These are phyloP conservation scores for Wickerhamiella australiensis DNA, from an alignment of 805 yeast genomes.

Conservation along the genomic window DNA sequence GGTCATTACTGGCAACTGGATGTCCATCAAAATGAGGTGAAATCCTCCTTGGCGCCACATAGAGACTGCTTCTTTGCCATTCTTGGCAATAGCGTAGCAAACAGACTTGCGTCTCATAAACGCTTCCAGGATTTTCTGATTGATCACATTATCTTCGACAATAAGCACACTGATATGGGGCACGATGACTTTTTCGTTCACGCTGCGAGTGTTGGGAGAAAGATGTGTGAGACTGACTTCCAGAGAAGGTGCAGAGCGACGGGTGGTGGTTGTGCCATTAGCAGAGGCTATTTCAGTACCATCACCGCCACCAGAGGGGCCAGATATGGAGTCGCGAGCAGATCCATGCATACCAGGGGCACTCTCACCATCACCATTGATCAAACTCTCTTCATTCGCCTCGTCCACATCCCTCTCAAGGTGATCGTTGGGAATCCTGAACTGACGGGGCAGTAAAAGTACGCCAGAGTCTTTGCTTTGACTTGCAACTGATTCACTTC, in stretches of 20 bases:
- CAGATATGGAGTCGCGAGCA: too few relatives aligned
- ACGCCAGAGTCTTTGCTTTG: constrained; percentile 12
- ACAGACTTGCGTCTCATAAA: constrained; percentile 77
- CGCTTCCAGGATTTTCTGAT: constrained; percentile 81
- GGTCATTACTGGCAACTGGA: constrained; percentile 89
- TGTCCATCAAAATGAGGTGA: constrained; percentile 92
- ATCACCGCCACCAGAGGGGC: too few relatives aligned
- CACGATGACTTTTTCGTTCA: constrained; percentile 40
- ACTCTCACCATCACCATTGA: neutral
- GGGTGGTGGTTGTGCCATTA: neutral
- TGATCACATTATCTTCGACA: constrained; percentile 92
- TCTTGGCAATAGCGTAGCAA: constrained; percentile 73
- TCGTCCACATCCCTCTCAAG: neutral
- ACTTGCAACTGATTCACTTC: neutral
- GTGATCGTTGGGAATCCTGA: neutral
- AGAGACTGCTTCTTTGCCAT: constrained; percentile 90
- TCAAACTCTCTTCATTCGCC: neutral
- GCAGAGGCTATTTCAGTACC: too few relatives aligned
- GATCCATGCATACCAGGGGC: too few relatives aligned
- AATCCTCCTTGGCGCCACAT: constrained; percentile 92
- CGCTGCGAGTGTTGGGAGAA: neutral
- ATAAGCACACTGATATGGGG: constrained; percentile 85
- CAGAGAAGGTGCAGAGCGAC: neutral
- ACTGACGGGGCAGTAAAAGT: constrained; percentile 18
- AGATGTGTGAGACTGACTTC: constrained; percentile 6